These are phyloP conservation scores for Cercospora zeae-maydis DNA, from an alignment of 2,329 filamentous ascomycete genomes.

Conservation along the genomic window DNA sequence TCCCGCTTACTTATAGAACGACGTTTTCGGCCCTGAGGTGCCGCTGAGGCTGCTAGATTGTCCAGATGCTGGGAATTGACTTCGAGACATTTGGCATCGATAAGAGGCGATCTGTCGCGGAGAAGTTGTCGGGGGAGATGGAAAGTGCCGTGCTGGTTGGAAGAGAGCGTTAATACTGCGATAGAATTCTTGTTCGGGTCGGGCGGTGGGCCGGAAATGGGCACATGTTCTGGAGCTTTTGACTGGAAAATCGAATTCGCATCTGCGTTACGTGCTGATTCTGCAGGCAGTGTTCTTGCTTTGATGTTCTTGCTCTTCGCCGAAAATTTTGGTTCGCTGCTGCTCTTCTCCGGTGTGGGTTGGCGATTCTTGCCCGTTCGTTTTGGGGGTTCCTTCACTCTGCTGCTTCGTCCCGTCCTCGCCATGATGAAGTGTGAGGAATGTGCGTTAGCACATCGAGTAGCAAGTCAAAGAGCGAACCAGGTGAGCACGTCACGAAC, in stretches of 20 bases:
- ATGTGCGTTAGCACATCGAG: not conserved
- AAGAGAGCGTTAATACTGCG: not conserved
- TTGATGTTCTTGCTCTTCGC: not conserved
- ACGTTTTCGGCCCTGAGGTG: not conserved
- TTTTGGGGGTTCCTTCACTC: not conserved
- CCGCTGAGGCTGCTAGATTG: not conserved
- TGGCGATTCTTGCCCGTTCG: not conserved
- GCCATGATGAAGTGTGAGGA: not conserved
- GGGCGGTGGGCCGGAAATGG: not conserved
- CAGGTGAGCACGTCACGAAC: not conserved
- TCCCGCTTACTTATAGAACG: not conserved
- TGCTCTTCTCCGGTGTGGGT: not conserved
- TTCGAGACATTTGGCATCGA: not conserved
- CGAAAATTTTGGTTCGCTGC: not conserved
- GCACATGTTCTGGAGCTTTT: not conserved
- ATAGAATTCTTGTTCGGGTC: not conserved
- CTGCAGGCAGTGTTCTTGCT: not conserved
- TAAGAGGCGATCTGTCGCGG: not conserved
- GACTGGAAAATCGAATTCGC: not conserved
- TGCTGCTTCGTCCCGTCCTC: not conserved
- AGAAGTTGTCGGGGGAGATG: not conserved
- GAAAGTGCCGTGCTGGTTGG: not conserved
- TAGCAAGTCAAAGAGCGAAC: not conserved
- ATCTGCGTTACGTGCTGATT: not conserved
- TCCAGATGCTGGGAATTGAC: not conserved